These are phyloP conservation scores for Maudiozyma saulgeensis DNA, from an alignment of 805 yeast species.

Conservation along the genomic window DNA sequence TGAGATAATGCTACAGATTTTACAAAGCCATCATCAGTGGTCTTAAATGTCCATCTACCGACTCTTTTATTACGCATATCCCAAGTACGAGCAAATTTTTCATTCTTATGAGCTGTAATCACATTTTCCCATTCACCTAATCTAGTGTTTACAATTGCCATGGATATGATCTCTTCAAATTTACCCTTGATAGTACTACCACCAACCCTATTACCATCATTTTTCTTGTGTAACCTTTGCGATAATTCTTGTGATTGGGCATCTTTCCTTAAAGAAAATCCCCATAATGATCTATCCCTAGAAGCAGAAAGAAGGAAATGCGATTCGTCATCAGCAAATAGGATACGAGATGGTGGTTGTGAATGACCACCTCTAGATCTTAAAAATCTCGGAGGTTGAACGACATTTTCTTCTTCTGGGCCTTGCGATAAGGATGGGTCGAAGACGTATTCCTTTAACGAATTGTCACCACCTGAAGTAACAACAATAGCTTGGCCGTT, in stretches of 20 bases:
- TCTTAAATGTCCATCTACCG: conserved; percentile 60
- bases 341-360: conserved; percentile 69
- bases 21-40: conserved; percentile 71
- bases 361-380: conserved; percentile 98
- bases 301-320: conserved; percentile 85
- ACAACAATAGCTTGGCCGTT: conserved; percentile 88
- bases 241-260: conserved; percentile 93
- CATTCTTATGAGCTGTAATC: conserved; percentile 79
- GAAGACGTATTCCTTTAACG: conserved; percentile 80
- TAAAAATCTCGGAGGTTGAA: conserved; percentile 82
- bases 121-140: conserved; percentile 92
- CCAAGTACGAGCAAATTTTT: conserved; percentile 85
- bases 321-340: conserved; percentile 69
- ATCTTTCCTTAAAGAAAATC: conserved; percentile 85
- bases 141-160: conserved; percentile 66
- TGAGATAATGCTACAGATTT: conserved; percentile 72
- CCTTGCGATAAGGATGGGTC: conserved; percentile 74
- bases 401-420: conserved; percentile 37
- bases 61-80: conserved; percentile 66
- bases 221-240: conserved; percentile 48
- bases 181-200: conserved; percentile 59
- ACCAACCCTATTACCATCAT: conserved; percentile 41
- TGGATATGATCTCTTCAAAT: conserved; percentile 62
- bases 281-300: conserved; percentile 79
- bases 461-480: conserved; percentile 86